Conservation (phyloP, 805 yeast species). For the Candida sithepensis region DNA sequence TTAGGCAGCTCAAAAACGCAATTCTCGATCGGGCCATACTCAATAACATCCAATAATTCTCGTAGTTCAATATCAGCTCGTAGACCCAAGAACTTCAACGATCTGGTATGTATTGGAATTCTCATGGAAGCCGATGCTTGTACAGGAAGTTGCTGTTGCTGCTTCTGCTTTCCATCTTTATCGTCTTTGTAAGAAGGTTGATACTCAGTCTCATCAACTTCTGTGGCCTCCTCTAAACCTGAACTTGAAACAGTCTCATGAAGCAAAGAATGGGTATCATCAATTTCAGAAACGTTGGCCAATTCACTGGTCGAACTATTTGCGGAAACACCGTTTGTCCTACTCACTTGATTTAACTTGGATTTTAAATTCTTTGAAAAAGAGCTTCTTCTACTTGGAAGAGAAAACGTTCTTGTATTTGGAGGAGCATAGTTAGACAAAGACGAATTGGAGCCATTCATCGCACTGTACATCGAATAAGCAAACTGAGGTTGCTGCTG, state of each 20-base stretch:
- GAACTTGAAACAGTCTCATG: background rate
- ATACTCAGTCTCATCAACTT: background rate
- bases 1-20: constrained; percentile 37
- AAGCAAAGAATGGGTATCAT: background rate
- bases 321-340: constrained; percentile 4
- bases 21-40: constrained; percentile 62
- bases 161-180: background rate
- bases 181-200: background rate
- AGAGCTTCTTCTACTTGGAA: constrained; percentile 7
- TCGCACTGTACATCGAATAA: background rate
- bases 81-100: constrained; percentile 20
- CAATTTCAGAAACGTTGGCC: background rate
- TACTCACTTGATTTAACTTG: constrained; percentile 14
- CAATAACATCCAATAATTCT: constrained; percentile 39
- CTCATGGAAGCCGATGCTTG: background rate
- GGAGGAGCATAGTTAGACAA: background rate
- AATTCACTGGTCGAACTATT: constrained; percentile 2
- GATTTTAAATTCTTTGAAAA: constrained; percentile 17
- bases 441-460: background rate
- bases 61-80: constrained; percentile 14
- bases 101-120: constrained; percentile 13
- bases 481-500: background rate
- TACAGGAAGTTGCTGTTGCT: background rate
- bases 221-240: background rate
- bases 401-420: constrained; percentile 1